Conservation (phyloP, 2,329 filamentous ascomycete species). For the Cladophialophora psammophila region DNA sequence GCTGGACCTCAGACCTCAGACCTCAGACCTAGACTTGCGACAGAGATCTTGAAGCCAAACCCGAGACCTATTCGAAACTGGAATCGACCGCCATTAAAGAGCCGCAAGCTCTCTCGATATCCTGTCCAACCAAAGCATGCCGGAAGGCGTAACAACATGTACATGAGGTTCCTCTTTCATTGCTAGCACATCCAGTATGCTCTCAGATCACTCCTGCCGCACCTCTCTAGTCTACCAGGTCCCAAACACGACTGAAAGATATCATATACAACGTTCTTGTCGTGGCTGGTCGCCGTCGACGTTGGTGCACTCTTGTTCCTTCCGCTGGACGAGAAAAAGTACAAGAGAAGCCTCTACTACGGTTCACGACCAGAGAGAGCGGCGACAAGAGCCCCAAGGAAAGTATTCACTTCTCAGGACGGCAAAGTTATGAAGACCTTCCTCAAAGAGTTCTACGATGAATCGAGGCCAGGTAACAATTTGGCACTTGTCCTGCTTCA, state of each 20-base stretch:
- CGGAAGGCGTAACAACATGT: background rate
- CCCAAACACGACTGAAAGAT: background rate
- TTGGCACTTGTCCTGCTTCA: background rate
- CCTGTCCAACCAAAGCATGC: background rate
- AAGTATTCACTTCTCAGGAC: background rate
- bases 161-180: background rate
- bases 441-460: background rate
- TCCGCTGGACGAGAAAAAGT: background rate
- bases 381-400: background rate
- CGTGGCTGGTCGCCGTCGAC: background rate
- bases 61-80: background rate
- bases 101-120: background rate
- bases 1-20: background rate
- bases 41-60: background rate
- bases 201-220: background rate
- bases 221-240: background rate
- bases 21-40: background rate
- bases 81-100: background rate
- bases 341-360: background rate
- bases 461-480: background rate
- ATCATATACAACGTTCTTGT: background rate
- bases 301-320: background rate
- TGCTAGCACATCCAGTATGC: background rate
- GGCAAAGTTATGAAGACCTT: background rate
- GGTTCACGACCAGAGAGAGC: background rate